phyloP scores from a whole-genome alignment of 129 eudicot genomes.

The Saposhnikovia divaricata region DNA sequence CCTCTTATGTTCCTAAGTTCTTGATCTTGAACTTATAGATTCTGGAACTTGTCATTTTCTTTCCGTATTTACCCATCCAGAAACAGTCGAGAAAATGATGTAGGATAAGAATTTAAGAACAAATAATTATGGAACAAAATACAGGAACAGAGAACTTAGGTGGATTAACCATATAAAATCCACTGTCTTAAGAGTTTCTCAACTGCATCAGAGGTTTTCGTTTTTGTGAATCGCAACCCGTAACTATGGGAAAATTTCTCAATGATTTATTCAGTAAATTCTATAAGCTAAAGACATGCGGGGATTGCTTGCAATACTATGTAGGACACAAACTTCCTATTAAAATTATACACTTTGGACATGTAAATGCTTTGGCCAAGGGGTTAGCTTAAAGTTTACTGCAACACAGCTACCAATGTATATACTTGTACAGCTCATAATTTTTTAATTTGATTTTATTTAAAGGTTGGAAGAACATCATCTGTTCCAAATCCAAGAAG shows the following conservation, averaged over 20 bases:
- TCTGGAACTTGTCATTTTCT: background rate
- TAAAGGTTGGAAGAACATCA: constrained; percentile 63
- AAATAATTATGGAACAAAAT: background rate
- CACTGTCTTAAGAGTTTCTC: background rate
- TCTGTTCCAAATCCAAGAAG: constrained; percentile 61
- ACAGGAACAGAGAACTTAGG: background rate
- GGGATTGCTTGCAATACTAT: background rate
- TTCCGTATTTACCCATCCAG: background rate
- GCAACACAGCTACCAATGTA: background rate
- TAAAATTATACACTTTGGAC: background rate
- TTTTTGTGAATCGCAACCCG: background rate
- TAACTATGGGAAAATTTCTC: background rate
- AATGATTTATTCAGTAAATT: background rate
- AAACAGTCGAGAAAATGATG: background rate
- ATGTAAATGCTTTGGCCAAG: background rate
- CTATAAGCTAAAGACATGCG: background rate
- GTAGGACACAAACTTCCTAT: background rate
- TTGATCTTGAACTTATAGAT: background rate
- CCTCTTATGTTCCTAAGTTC: background rate
- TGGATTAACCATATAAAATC: background rate
- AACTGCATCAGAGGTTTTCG: background rate
- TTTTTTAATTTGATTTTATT: background rate
- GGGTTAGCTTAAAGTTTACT: background rate
- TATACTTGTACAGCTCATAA: too few species aligned
- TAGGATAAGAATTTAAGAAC: background rate